These are phyloP conservation scores for Aspergillus carbonarius DNA, from an alignment of 2,329 filamentous ascomycete genomes.

Conservation along the genomic window DNA sequence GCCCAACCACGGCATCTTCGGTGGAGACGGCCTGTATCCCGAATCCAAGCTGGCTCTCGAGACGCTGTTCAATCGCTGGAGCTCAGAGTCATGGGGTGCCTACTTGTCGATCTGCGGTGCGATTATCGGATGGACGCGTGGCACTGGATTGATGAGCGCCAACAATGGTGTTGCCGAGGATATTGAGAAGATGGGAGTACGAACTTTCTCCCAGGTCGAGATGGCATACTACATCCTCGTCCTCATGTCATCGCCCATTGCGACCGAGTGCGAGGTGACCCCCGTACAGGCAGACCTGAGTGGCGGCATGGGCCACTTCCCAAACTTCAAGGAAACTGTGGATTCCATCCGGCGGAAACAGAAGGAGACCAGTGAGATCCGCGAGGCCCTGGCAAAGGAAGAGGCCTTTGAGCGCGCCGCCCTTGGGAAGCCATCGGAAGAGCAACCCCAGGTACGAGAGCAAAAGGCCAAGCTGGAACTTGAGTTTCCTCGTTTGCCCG, in stretches of 20 bases:
- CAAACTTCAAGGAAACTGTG: neutral
- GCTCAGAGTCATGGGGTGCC: conserved; percentile 5
- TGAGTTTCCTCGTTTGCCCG: conserved; percentile 1
- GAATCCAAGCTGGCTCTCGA: conserved; percentile 9
- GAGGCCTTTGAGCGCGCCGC: neutral
- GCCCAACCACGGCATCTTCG: conserved; percentile 8
- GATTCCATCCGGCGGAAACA: neutral
- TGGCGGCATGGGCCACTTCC: conserved; percentile 1
- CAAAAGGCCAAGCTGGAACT: neutral
- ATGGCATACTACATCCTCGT: conserved; percentile 6
- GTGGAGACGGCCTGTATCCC: conserved; percentile 7
- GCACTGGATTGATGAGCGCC: conserved; percentile 6
- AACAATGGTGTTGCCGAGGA: conserved; percentile 8
- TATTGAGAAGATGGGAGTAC: neutral
- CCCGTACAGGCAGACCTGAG: conserved; percentile 5
- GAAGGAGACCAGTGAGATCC: neutral
- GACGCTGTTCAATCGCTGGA: conserved; percentile 3
- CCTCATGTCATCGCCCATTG: neutral
- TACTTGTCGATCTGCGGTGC: conserved; percentile 12
- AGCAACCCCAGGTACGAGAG: neutral
- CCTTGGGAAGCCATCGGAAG: neutral
- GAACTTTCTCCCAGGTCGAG: conserved; percentile 8
- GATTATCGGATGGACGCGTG: conserved; percentile 6
- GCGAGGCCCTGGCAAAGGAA: neutral
- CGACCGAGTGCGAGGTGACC: neutral